Base-by-base conservation (phyloP, 495 filamentous ascomycete genomes). In the Trichocladium uniseriatum region DNA sequence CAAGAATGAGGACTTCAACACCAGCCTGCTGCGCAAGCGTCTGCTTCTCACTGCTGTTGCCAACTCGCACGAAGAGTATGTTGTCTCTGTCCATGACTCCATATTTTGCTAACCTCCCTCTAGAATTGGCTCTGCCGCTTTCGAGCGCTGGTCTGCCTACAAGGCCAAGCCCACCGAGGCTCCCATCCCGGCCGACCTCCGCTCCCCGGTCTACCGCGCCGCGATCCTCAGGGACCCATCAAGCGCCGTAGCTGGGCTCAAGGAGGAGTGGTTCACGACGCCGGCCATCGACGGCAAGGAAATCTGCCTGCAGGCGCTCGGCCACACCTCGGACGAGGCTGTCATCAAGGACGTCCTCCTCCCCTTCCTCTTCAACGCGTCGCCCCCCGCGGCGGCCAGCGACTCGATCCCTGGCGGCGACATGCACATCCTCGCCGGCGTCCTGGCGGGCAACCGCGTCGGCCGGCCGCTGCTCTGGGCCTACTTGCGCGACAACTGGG, bases 271-370 rank as follows among this genome's bases (percentile, higher is more conserved):
- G 71, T 73, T 78, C 34, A 79, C 69, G 21, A 94, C 88, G 1
- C 82, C 83, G 29, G 82, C 89, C 6, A 80, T 95, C 27, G 92
- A 96, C 58, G 89, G 87, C 49, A 89, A 87, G 66, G 90, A 97
- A 58, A 85, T 91, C 45, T 81, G 80, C 56, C 76, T 98, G 9
- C 68, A 77, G 37, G 77, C 84, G 5, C 75, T 97, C 46, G 89
- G 89, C 37, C 82, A 85, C 40, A 80, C 83, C 16, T 80, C 82
- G 48, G 77, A 86, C 37, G 63, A 76, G 3, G 78, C 78, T 6
- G 69, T 96, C 36, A 79, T 88, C 43, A 68, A 79, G 16, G 72
- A 82, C 18, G 84, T 83, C 57, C 69, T 95, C 47, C 71, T 86
- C 22, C 87, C 90, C 55, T 81, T 89, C 60, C 84, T 95, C 67